Evolutionary conservation across 306 rosid genomes (phyloP).

Genomic region (Corylus americana): DNA sequence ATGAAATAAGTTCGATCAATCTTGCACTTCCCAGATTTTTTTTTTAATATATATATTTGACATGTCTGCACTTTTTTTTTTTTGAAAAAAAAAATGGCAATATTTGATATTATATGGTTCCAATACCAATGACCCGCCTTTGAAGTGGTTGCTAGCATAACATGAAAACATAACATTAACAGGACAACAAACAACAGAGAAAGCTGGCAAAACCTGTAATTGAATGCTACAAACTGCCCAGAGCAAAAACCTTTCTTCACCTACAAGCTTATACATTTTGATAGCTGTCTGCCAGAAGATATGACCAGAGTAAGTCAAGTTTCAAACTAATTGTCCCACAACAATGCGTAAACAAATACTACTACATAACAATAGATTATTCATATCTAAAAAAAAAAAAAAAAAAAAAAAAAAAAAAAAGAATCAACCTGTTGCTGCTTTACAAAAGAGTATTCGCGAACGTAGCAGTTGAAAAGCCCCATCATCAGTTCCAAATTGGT

Average conservation of each 20-base stretch:
- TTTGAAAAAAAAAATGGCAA: neutral
- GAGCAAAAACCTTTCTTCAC: constrained; percentile 90
- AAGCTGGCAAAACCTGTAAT: constrained; percentile 70
- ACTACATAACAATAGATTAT: neutral
- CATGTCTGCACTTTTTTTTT: too few relatives aligned
- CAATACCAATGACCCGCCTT: neutral
- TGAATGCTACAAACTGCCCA: constrained; percentile 99
- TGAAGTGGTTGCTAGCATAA: neutral
- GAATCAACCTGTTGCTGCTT: constrained; percentile 94
- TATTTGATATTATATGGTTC: neutral
- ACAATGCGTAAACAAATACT: neutral
- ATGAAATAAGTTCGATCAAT: neutral
- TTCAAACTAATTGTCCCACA: neutral
- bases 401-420: too few relatives aligned
- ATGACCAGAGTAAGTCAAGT: neutral
- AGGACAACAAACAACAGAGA: neutral
- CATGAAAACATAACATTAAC: neutral
- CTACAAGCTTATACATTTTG: constrained; percentile 92
- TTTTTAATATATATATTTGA: neutral
- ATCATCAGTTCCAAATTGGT: constrained; percentile 76
- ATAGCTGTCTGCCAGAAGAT: constrained; percentile 84
- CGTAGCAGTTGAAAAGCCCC: constrained; percentile 96
- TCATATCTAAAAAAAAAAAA: neutral
- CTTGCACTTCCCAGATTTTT: neutral
- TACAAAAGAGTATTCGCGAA: constrained; percentile 93